Evolutionary conservation across 208 protist genomes (phyloP).

Genomic region (Leishmania tropica): DNA sequence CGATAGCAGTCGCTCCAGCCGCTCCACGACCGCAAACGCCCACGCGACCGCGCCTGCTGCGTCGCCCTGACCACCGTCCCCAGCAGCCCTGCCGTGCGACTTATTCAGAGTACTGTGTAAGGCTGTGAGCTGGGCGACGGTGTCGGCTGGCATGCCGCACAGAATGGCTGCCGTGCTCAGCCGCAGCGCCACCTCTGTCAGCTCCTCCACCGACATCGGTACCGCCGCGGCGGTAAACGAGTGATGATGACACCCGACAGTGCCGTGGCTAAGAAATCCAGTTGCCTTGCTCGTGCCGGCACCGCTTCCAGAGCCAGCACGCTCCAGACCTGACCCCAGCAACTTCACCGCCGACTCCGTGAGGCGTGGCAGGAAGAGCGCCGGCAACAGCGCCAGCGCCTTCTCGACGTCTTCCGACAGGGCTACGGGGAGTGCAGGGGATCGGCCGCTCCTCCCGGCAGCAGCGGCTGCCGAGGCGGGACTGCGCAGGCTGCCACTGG

Average conservation of each 20-base stretch:
- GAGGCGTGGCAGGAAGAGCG: constrained; percentile 46
- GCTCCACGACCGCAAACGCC: constrained; percentile 46
- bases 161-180: constrained; percentile 39
- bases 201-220: constrained; percentile 11
- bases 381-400: constrained; percentile 42
- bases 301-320: neutral
- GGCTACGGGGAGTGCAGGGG: neutral
- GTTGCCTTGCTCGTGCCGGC: neutral
- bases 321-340: neutral
- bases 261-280: neutral
- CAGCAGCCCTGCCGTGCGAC: constrained; percentile 12
- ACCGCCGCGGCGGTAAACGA: neutral
- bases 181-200: constrained; percentile 37
- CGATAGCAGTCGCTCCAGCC: constrained; percentile 52
- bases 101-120: constrained; percentile 60
- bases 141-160: constrained; percentile 50
- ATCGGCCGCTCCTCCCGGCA: neutral
- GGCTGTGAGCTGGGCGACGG: constrained; percentile 52
- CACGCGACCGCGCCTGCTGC: constrained; percentile 2
- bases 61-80: neutral
- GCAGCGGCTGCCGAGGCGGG: neutral
- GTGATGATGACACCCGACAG: neutral
- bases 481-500: neutral
- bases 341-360: constrained; percentile 31
- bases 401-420: constrained; percentile 29